Evolutionary conservation across 2,329 filamentous ascomycete species (phyloP), one percentile per base, ranked within the genome.

Genomic region (Penicillium sp.): DNA sequence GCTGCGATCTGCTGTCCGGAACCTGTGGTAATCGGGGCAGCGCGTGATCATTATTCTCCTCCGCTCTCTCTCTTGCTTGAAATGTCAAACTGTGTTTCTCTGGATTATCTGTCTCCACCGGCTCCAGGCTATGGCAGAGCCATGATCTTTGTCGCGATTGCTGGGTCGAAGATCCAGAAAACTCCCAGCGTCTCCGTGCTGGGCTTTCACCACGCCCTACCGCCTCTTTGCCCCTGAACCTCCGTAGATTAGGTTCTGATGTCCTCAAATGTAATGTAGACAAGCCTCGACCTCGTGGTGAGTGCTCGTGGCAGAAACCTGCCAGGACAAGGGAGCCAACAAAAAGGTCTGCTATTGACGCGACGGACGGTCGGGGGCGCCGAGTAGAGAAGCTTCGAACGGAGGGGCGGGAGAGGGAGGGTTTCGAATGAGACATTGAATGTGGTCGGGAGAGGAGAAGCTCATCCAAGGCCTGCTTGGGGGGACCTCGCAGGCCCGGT

Each of bases 241-340:
- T 59, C 37, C 50, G 61, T 25, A 67, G n/a, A 45, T 63, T 56
- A 33, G 64, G 51, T 7, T 60, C 58, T n/a, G 67, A 50, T 43
- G 50, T 26, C 43, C 52, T 59, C 42, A 59, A 57, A 10, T 67
- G 51, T 21, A 70, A 39, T 39, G 67, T 71, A 19, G 68, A 67
- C 8, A 75, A 35, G 13, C 67, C 48, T 70, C 74, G 64, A 43
- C 58, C 62, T 50, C 64, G 66, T 50, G 72, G 74, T 25, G 76
- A 73, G 66, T 85, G 83, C 49, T 78, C 71, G 58, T 72, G 73
- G 67, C 83, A 85, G 48, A 78, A 78, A 43, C 78, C 78, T 50
- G 83, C 83, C 62, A 79, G 73, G 57, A 82, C 78, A 63, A 86
- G 70, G 44, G 81, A 81, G 59, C 75, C 72, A 61, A 85, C 79